Conservation (phyloP, 768 basidiomycete genomes). For the Harrya chromipes region DNA sequence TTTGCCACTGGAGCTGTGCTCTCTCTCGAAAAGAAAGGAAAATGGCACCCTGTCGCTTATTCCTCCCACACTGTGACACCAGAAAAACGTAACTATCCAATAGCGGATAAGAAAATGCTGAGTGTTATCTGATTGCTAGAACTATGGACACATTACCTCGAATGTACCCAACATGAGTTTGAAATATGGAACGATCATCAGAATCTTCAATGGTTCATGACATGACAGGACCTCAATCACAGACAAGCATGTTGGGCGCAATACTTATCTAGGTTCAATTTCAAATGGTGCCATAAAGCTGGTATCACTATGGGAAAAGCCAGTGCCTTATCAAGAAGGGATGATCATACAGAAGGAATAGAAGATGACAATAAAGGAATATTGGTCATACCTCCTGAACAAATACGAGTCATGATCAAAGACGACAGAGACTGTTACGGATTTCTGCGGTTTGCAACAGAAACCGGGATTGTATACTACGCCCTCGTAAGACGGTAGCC, state of each 20-base stretch:
- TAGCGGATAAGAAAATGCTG: not conserved
- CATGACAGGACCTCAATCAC: constrained; percentile 36
- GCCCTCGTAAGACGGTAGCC: no score
- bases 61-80: not conserved
- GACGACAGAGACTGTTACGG: no score
- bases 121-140: not conserved
- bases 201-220: constrained; percentile 7
- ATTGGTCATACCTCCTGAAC: no score
- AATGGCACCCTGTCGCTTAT: not conserved
- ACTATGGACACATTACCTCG: not conserved
- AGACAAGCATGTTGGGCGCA: constrained; percentile 31
- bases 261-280: not conserved
- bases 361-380: not conserved
- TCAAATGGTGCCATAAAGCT: not conserved
- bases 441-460: no score
- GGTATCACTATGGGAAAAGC: not conserved
- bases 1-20: not conserved
- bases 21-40: not conserved
- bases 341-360: not conserved
- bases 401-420: no score
- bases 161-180: not conserved
- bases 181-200: not conserved
- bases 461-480: no score
- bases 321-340: not conserved
- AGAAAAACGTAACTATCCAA: not conserved